A percentile compares a stretch with the other conserved stretches of the same genome.
Evolutionary conservation across 1,284 basidiomycete genomes (phyloP).

Genomic region (Leccinum griseonigrum): DNA sequence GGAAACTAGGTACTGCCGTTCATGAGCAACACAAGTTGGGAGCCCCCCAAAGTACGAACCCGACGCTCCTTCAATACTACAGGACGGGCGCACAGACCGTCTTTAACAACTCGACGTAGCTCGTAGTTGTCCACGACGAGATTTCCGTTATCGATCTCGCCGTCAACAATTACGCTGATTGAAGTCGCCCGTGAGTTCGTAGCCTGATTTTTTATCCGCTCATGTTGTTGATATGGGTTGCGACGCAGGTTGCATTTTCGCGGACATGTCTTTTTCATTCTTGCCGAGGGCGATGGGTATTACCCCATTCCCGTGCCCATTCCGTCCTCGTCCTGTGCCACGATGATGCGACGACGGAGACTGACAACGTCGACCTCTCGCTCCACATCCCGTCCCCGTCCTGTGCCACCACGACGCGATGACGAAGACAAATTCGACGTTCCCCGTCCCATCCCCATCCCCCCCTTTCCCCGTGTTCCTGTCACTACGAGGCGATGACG

Average conservation of each 20-base stretch:
- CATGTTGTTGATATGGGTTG: background rate
- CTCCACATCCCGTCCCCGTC: too few relatives aligned
- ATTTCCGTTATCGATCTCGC: slow-evolving; percentile 28
- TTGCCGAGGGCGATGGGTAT: slow-evolving; percentile 26
- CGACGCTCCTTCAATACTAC: slow-evolving; percentile 32
- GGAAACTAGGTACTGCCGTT: slow-evolving; percentile 26
- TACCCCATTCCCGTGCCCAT: too few relatives aligned
- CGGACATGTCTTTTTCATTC: slow-evolving; percentile 29
- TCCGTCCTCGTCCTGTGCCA: too few relatives aligned
- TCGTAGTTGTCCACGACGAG: slow-evolving; percentile 29
- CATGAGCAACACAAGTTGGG: slow-evolving; percentile 31
- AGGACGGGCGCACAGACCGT: slow-evolving; percentile 26
- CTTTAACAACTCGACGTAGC: slow-evolving; percentile 23
- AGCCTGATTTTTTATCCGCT: background rate
- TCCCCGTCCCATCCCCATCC: too few relatives aligned
- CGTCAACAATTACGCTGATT: slow-evolving; percentile 28
- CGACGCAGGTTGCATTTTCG: slow-evolving; percentile 31
- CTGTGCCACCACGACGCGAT: too few relatives aligned
- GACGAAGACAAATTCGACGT: too few relatives aligned
- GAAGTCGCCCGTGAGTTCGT: slow-evolving; percentile 34
- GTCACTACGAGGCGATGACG: too few relatives aligned
- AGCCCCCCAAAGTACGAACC: slow-evolving; percentile 22
- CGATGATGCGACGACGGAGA: too few relatives aligned
- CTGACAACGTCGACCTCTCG: too few relatives aligned
- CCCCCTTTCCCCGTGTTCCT: too few relatives aligned